Evolutionary conservation across 441 rosid genomes (phyloP), one percentile per base, ranked within the genome.

Genomic region (Melastoma candidum): DNA sequence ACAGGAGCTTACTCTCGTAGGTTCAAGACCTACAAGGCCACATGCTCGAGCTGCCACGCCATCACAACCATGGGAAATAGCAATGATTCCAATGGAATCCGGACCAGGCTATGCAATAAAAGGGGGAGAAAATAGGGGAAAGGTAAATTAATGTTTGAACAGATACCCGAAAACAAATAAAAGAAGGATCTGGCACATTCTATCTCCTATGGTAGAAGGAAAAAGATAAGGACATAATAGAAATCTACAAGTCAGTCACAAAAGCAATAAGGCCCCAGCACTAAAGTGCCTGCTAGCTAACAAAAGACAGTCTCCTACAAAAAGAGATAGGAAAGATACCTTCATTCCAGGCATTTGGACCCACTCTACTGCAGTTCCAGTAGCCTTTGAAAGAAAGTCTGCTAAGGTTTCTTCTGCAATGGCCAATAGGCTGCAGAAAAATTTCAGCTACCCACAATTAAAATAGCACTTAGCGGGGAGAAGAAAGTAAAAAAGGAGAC

Each of bases 301-400:
- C 36, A 6, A 6, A 29, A 29, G 7, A 29, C 36, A 3, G 36
- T 29, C 36, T 29, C 36, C 36, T 29, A 6, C 3, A 6, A 3
- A 29, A 29, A 29, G 36, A 6, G 36, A 3, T 29, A 29, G 7
- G 7, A 29, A 29, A 29, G 36, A 3, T 80, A 86, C 99, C 99
- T 94, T 94, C 99, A 90, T 94, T 87, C 99, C 96, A 87, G 99
- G 99, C 96, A 90, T 94, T 81, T 94, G 97, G 71, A 94, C 92
- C 99, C 99, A 90, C 96, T 94, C 99, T 51, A 94, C 94, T 72
- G 99, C 99, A 70, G 97, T 94, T 85, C 99, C 99, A 82, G 96
- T 94, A 69, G 99, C 99, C 99, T 94, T 94, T 67, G 97, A 93
- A 84, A 93, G 93, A 89, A 93, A 93, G 90, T 93, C 99, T 87